Conservation (phyloP, 441 rosid species). For the Mallotus japonicus region DNA sequence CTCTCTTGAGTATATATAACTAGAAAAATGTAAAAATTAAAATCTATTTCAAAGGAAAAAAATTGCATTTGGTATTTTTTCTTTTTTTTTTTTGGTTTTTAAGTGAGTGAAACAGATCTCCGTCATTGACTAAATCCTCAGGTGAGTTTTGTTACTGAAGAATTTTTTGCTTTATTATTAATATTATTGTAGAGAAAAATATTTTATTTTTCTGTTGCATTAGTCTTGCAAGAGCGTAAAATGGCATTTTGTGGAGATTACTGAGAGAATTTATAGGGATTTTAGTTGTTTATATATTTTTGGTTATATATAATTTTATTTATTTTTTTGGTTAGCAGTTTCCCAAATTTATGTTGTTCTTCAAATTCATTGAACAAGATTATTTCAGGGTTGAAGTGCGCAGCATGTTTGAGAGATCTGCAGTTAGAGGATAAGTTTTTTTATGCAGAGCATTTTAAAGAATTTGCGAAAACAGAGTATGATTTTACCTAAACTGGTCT, state of each 20-base stretch:
- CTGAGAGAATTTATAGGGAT: constrained; percentile 37
- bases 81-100: constrained; percentile 18
- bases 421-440: neutral
- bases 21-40: neutral
- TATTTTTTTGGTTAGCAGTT: neutral
- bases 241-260: constrained; percentile 42
- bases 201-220: constrained; percentile 15
- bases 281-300: constrained; percentile 18
- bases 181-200: too few relatives aligned
- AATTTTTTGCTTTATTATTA: neutral
- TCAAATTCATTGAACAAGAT: neutral
- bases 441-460: neutral
- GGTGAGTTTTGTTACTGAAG: constrained; percentile 31
- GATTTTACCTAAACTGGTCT: constrained; percentile 11
- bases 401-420: constrained; percentile 24
- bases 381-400: neutral
- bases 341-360: neutral
- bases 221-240: constrained; percentile 31
- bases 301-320: neutral
- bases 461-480: constrained; percentile 5
- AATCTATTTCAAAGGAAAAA: constrained; percentile 9
- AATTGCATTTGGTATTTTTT: constrained; percentile 1
- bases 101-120: constrained; percentile 48
- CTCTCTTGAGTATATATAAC: constrained; percentile 17
- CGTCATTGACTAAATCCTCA: constrained; percentile 49